Evolutionary conservation across 106 monocot species (phyloP).

Genomic region (Alisma plantagoaquatica): DNA sequence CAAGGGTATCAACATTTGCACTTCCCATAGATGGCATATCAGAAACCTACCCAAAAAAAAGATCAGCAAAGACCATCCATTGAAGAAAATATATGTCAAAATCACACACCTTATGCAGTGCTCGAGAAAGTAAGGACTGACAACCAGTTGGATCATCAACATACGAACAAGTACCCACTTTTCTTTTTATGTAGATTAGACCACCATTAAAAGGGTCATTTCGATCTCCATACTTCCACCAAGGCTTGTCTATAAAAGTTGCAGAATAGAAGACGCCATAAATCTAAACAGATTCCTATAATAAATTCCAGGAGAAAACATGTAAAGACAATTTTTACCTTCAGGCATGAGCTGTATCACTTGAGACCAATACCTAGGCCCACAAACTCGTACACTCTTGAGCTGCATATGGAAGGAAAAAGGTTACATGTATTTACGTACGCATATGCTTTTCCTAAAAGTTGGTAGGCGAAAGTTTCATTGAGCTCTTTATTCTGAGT

Average conservation of each 20-base stretch:
- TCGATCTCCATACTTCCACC: conserved; percentile 69
- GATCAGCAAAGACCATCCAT: too few species aligned
- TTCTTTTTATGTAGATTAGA: conserved; percentile 75
- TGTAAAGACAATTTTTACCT: conserved; percentile 27
- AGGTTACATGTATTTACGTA: too few species aligned
- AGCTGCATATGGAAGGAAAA: conserved; percentile 29
- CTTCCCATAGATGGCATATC: conserved; percentile 21
- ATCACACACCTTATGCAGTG: conserved; percentile 75
- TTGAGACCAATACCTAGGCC: conserved; percentile 98
- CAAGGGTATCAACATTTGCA: conserved; percentile 3
- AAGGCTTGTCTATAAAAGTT: conserved; percentile 53
- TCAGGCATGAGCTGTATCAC: conserved; percentile 57
- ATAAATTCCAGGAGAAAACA: background rate
- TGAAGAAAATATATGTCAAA: too few species aligned
- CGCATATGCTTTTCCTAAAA: too few species aligned
- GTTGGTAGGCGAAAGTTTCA: too few species aligned
- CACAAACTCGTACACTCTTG: conserved; percentile 80
- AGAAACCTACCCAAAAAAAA: conserved; percentile 34
- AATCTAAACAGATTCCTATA: background rate
- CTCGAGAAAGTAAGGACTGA: conserved; percentile 83
- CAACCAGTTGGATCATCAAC: conserved; percentile 92
- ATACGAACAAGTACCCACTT: conserved; percentile 93
- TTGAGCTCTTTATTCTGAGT: too few species aligned
- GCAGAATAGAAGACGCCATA: background rate
- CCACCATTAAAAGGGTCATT: conserved; percentile 80